These are phyloP conservation scores for Saccharata proteae DNA, from an alignment of 2,329 filamentous ascomycete species.

Conservation along the genomic window DNA sequence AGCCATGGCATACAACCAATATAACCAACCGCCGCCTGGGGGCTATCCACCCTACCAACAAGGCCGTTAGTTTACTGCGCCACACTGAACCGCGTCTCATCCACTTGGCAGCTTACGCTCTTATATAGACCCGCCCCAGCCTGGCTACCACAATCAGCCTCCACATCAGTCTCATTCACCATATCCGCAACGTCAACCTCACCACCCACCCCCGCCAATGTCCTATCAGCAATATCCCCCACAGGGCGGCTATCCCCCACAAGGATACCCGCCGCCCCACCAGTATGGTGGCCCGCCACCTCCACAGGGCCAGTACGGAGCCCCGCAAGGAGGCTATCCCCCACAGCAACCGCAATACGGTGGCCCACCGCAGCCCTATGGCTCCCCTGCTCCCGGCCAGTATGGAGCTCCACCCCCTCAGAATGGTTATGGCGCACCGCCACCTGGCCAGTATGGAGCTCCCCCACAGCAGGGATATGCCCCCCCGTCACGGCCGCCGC, in stretches of 20 bases:
- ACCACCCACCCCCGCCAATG: conserved; percentile 9
- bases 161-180: conserved; percentile 7
- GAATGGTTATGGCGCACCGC: conserved; percentile 20
- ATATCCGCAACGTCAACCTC: conserved; percentile 14
- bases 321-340: conserved; percentile 23
- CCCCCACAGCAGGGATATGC: conserved; percentile 20
- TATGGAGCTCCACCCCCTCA: conserved; percentile 20
- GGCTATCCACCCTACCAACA: conserved; percentile 17
- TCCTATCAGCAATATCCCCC: conserved; percentile 19
- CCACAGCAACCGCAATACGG: conserved; percentile 22
- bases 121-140: conserved; percentile 8
- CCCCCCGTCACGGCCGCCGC: conserved; percentile 51
- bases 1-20: conserved; percentile 18
- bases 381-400: conserved; percentile 8
- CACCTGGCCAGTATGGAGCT: conserved; percentile 22
- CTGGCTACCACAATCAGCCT: conserved; percentile 8
- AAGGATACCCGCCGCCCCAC: conserved; percentile 11
- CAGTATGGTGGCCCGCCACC: conserved; percentile 11
- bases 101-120: conserved; percentile 13
- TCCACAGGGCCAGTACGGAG: conserved; percentile 24
- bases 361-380: conserved; percentile 17
- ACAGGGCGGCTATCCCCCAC: conserved; percentile 11
- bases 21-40: conserved; percentile 16
- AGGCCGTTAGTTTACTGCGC: conserved; percentile 17
- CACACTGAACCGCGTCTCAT: no score